Percentiles rank a stretch among this genome's conserved stretches.
Evolutionary conservation across 331 rosid species (phyloP).

Genomic region (Quercus lobata): DNA sequence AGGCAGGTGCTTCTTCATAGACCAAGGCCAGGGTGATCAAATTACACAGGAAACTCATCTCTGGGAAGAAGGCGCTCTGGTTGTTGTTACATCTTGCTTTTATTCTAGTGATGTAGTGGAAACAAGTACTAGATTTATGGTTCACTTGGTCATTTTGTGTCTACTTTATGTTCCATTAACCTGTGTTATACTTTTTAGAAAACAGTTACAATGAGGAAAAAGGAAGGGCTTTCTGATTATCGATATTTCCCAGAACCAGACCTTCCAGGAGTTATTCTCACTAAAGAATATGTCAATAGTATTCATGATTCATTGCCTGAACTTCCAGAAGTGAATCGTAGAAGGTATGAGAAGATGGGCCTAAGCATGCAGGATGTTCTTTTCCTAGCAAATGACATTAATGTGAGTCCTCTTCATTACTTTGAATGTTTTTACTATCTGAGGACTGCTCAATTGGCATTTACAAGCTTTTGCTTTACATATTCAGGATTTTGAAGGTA

Average conservation of each 20-base stretch:
- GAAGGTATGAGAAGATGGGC: slow-evolving; percentile 81
- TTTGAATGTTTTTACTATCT: neutral
- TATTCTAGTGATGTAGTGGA: slow-evolving; percentile 13
- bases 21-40: slow-evolving; percentile 64
- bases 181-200: slow-evolving; percentile 47
- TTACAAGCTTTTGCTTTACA: neutral
- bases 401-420: slow-evolving; percentile 48
- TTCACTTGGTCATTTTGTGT: slow-evolving; percentile 20
- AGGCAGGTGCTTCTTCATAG: slow-evolving; percentile 76
- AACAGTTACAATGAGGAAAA: slow-evolving; percentile 94
- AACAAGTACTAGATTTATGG: slow-evolving; percentile 10
- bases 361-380: slow-evolving; percentile 71
- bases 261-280: slow-evolving; percentile 75
- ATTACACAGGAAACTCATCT: slow-evolving; percentile 88
- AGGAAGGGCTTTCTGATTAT: slow-evolving; percentile 97
- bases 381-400: slow-evolving; percentile 76
- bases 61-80: slow-evolving; percentile 96
- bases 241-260: slow-evolving; percentile 97
- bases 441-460: neutral
- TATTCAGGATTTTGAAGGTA: neutral
- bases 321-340: slow-evolving; percentile 84
- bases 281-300: slow-evolving; percentile 60
- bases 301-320: slow-evolving; percentile 67
- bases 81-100: slow-evolving; percentile 27
- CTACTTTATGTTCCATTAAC: slow-evolving; percentile 15